phyloP scores from a whole-genome alignment of 495 filamentous ascomycete genomes.

The Neurospora sp. region DNA sequence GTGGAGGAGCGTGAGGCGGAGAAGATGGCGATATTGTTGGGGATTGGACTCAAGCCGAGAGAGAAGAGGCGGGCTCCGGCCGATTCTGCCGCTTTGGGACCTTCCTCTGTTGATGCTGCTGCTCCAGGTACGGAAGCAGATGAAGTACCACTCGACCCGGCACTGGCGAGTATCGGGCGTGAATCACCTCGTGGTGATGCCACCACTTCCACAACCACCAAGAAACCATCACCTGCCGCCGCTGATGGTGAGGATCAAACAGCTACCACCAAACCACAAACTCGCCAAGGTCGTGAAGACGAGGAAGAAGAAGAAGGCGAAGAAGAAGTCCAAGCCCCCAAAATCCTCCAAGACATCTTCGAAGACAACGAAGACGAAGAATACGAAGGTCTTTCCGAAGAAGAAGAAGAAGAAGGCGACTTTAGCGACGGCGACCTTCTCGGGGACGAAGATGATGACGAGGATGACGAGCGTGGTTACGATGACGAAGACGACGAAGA shows the following conservation, averaged over 20 bases:
- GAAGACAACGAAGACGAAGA: constrained; percentile 14
- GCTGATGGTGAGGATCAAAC: background rate
- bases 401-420: constrained; percentile 5
- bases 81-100: background rate
- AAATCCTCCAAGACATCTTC: constrained; percentile 6
- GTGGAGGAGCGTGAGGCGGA: constrained; percentile 20
- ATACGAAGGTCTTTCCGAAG: background rate
- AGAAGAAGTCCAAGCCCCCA: background rate
- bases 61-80: background rate
- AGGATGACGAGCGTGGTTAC: constrained; percentile 10
- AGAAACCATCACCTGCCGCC: background rate
- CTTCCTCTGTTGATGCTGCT: background rate
- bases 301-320: constrained; percentile 2
- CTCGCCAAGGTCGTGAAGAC: constrained; percentile 1
- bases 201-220: background rate
- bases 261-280: background rate
- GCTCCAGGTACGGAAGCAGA: background rate
- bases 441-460: constrained; percentile 10
- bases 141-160: background rate
- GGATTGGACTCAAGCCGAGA: constrained; percentile 4
- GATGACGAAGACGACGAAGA: constrained; percentile 9
- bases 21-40: constrained; percentile 21
- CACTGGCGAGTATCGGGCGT: constrained; percentile 5
- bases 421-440: constrained; percentile 8
- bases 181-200: constrained; percentile 1